Conservation (phyloP, 2,329 filamentous ascomycete species). For the Trichoderma endophyticum region DNA sequence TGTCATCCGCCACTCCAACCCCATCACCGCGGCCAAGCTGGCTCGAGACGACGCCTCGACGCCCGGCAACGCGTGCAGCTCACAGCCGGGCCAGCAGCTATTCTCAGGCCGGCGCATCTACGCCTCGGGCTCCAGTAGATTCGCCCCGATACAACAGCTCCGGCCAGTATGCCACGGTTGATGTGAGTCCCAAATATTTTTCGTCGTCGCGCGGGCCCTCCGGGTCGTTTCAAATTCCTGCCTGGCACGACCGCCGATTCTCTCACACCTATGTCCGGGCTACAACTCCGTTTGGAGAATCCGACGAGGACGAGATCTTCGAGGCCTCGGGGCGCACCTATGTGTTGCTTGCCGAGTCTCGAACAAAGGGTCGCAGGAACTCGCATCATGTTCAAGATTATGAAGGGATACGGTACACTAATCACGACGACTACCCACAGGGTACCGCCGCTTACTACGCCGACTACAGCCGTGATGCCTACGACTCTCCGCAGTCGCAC, state of each 20-base stretch:
- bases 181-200: slow-evolving; percentile 60
- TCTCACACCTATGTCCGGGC: slow-evolving; percentile 58
- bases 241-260: slow-evolving; percentile 52
- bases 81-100: slow-evolving; percentile 39
- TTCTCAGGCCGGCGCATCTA: slow-evolving; percentile 36
- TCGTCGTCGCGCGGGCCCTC: slow-evolving; percentile 43
- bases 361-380: slow-evolving; percentile 34
- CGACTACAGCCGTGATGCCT: slow-evolving; percentile 37
- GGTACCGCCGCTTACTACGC: slow-evolving; percentile 36
- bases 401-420: slow-evolving; percentile 56
- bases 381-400: slow-evolving; percentile 40
- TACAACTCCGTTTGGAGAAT: slow-evolving; percentile 58
- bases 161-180: slow-evolving; percentile 61
- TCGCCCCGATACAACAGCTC: slow-evolving; percentile 61
- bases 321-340: slow-evolving; percentile 53
- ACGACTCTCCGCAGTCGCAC: slow-evolving; percentile 28
- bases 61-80: slow-evolving; percentile 52
- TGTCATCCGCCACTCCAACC: slow-evolving; percentile 54
- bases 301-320: slow-evolving; percentile 61
- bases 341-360: slow-evolving; percentile 50
- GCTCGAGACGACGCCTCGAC: slow-evolving; percentile 49
- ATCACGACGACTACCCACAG: slow-evolving; percentile 57
- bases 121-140: slow-evolving; percentile 48
- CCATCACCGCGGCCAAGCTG: slow-evolving; percentile 54
- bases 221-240: slow-evolving; percentile 32